Evolutionary conservation across 805 yeast genomes (phyloP).

Genomic region (Candida ipomoeae): DNA sequence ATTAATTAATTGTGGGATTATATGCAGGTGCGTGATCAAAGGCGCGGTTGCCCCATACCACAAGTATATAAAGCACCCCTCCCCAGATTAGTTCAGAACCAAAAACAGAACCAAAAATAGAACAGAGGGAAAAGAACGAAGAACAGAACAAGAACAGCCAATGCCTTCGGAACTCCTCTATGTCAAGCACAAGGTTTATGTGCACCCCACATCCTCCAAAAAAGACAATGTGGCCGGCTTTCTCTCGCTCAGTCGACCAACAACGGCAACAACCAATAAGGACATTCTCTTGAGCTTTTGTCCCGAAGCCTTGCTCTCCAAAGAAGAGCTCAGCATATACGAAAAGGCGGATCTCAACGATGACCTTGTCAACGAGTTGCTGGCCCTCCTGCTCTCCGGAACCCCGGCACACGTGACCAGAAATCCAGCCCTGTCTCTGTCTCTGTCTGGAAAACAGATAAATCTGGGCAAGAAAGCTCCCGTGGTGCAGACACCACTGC

Average conservation of each 20-base stretch:
- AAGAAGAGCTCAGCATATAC: constrained; percentile 43
- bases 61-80: background rate
- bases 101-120: background rate
- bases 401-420: constrained; percentile 2
- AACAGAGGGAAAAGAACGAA: too few relatives aligned
- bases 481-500: constrained; percentile 48
- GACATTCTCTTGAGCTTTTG: constrained; percentile 66
- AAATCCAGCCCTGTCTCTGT: background rate
- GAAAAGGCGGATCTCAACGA: constrained; percentile 38
- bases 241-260: constrained; percentile 58
- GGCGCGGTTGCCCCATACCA: background rate
- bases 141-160: too few relatives aligned
- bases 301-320: constrained; percentile 51
- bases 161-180: constrained; percentile 33
- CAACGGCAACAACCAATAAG: constrained; percentile 39
- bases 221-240: constrained; percentile 80
- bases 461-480: constrained; percentile 2
- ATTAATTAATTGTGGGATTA: too few relatives aligned
- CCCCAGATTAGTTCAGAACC: background rate
- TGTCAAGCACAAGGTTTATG: constrained; percentile 67
- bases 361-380: constrained; percentile 21
- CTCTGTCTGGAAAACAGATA: too few relatives aligned
- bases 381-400: constrained; percentile 18
- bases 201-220: constrained; percentile 75
- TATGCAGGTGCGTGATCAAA: background rate